phyloP scores from a whole-genome alignment of 208 protist species.

The Leishmania tarentolae region DNA sequence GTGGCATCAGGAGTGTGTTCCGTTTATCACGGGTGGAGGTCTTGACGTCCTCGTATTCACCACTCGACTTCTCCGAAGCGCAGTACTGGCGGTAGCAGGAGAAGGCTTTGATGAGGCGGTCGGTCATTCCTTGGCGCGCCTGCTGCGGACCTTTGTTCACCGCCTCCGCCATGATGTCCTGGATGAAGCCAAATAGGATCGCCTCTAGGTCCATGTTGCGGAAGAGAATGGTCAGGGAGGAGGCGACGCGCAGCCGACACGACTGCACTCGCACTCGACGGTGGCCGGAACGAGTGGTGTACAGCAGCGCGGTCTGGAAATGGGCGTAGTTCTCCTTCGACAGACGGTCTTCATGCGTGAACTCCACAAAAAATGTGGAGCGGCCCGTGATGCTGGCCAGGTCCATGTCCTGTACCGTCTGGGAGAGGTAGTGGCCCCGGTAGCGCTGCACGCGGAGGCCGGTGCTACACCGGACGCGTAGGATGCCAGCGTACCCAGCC shows the following conservation, averaged over 20 bases:
- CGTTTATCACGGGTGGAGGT: conserved; percentile 23
- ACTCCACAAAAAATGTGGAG: conserved; percentile 91
- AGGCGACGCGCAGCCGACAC: conserved; percentile 57
- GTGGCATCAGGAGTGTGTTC: conserved; percentile 89
- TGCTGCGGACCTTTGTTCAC: conserved; percentile 80
- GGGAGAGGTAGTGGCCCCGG: conserved; percentile 85
- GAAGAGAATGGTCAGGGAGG: conserved; percentile 68
- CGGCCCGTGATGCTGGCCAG: conserved; percentile 68
- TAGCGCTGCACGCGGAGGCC: conserved; percentile 85
- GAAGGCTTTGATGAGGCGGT: conserved; percentile 72
- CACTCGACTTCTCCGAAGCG: conserved; percentile 25
- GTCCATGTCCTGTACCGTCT: conserved; percentile 91
- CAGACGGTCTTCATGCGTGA: conserved; percentile 88
- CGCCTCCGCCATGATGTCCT: conserved; percentile 54
- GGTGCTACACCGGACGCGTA: conserved; percentile 89
- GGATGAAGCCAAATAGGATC: conserved; percentile 57
- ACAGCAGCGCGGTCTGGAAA: conserved; percentile 93
- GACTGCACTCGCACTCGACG: conserved; percentile 92
- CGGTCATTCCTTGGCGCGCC: conserved; percentile 52
- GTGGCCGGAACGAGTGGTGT: conserved; percentile 88
- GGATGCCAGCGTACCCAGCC: conserved; percentile 90
- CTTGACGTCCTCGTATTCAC: conserved; percentile 23
- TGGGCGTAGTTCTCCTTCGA: conserved; percentile 70
- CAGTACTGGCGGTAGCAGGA: conserved; percentile 84
- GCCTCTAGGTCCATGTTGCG: conserved; percentile 84